phyloP scores from a whole-genome alignment of 2,329 filamentous ascomycete genomes.

The Arthroderma sp. region DNA sequence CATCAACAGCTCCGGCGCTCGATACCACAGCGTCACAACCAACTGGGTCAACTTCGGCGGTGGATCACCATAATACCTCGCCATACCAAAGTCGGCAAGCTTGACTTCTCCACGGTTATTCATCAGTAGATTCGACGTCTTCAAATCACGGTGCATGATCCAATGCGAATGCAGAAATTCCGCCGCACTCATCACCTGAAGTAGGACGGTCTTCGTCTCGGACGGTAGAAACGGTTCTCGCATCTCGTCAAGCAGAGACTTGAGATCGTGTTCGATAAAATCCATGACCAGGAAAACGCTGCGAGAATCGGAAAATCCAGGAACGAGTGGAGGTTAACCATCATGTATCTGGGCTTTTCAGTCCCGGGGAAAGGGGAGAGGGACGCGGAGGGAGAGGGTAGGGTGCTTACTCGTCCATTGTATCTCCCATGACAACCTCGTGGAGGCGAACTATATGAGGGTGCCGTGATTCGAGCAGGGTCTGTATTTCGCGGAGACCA shows the following conservation, averaged over 20 bases:
- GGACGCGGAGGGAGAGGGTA: conserved; percentile 2
- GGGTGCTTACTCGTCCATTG: conserved; percentile 43
- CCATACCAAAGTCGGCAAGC: conserved; percentile 97
- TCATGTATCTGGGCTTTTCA: conserved; percentile 30
- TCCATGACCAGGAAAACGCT: conserved; percentile 92
- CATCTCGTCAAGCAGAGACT: conserved; percentile 87
- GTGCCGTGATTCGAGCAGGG: conserved; percentile 67
- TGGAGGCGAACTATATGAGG: conserved; percentile 68
- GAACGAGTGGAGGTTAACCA: conserved; percentile 22
- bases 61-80: conserved; percentile 73
- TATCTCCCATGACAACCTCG: conserved; percentile 71
- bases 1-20: conserved; percentile 77
- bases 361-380: conserved; percentile 5
- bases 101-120: conserved; percentile 92
- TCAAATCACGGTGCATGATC: conserved; percentile 89
- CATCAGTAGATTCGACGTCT: conserved; percentile 86
- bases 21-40: conserved; percentile 96
- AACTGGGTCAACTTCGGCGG: conserved; percentile 71
- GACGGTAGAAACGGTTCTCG: conserved; percentile 82
- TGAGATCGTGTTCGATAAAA: conserved; percentile 94
- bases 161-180: conserved; percentile 77
- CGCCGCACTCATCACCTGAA: conserved; percentile 69
- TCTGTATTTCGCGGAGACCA: conserved; percentile 85
- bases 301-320: conserved; percentile 20
- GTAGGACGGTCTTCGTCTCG: conserved; percentile 80